These are phyloP conservation scores for Serendipita indica DNA, from an alignment of 768 basidiomycete genomes.

Conservation along the genomic window DNA sequence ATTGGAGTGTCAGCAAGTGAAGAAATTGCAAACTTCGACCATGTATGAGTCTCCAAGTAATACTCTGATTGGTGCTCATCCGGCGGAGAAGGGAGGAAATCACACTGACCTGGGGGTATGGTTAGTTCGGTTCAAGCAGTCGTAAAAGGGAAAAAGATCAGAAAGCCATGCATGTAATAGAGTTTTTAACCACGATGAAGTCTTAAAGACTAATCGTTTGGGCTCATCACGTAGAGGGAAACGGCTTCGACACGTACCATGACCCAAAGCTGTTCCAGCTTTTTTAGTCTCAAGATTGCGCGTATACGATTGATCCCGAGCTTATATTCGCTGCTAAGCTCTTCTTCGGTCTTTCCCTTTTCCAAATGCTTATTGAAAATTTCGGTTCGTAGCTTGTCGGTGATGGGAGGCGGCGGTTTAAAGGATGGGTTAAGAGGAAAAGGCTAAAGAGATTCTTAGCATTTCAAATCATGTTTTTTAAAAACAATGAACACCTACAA, in stretches of 20 bases:
- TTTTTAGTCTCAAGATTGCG: conserved; percentile 71
- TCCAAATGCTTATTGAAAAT: conserved; percentile 48
- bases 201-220: conserved; percentile 96
- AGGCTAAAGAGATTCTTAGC: conserved; percentile 34
- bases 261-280: conserved; percentile 52
- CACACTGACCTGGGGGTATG: not conserved
- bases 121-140: not conserved
- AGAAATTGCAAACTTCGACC: conserved; percentile 14
- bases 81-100: not conserved
- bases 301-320: conserved; percentile 67
- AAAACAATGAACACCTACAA: conserved; percentile 31
- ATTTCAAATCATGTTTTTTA: conserved; percentile 13
- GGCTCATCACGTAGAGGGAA: conserved; percentile 38
- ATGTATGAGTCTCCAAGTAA: conserved; percentile 13
- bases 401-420: conserved; percentile 62
- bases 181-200: conserved; percentile 52
- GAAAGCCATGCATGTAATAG: conserved; percentile 28
- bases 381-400: conserved; percentile 38
- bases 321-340: conserved; percentile 45
- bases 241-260: conserved; percentile 39
- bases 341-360: conserved; percentile 37
- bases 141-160: conserved; percentile 18
- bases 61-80: not conserved
- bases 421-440: conserved; percentile 80
- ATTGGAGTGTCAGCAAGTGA: conserved; percentile 10